Evolutionary conservation across 2,329 filamentous ascomycete genomes (phyloP), one percentile per base, ranked within the genome.

Genomic region (Calonectria multiphialidica): DNA sequence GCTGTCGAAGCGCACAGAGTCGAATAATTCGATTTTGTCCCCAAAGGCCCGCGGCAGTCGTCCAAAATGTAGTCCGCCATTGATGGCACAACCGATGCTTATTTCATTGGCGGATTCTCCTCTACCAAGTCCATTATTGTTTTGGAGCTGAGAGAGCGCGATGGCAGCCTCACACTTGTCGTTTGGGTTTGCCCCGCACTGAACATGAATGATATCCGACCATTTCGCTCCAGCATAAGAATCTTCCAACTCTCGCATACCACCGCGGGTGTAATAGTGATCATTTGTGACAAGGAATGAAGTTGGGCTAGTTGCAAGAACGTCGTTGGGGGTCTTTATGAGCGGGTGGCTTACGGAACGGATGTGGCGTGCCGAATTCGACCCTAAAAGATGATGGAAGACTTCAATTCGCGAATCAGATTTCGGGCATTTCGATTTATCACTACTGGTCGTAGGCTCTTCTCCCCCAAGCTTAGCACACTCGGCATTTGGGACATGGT

Each of bases 251-350:
- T 77, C 10, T 2, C 90, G 85, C 80, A 86, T 78, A 0, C 78
- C 6, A 0, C 90, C 90, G 1, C 88, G 84, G 0, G 83, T 85
- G 78, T 91, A 86, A 74, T 82, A 81, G 66, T 92, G 90, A 73
- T 92, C 91, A 72, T 92, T 92, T 0, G 90, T 92, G 7, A 92
- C 87, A 62, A 89, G 88, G 78, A 92, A 86, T 0, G 87, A 86
- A 15, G 76, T 82, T 0, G 87, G 85, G 0, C 83, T 87, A 5
- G 81, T 76, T 2, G 87, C 89, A 7, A 88, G 80, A 15, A 93
- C 80, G 72, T 93, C 91, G 72, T 92, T 92, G 1, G 91, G 90
- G 0, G 90, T 92, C 12, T 77, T 79, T 57, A 92, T 86, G 40
- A 90, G 74, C 0, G 88, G 86, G 76, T 92, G 85, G 45, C 80